phyloP scores from a whole-genome alignment of 2,329 filamentous ascomycete genomes.

The Colletotrichum sp. region DNA sequence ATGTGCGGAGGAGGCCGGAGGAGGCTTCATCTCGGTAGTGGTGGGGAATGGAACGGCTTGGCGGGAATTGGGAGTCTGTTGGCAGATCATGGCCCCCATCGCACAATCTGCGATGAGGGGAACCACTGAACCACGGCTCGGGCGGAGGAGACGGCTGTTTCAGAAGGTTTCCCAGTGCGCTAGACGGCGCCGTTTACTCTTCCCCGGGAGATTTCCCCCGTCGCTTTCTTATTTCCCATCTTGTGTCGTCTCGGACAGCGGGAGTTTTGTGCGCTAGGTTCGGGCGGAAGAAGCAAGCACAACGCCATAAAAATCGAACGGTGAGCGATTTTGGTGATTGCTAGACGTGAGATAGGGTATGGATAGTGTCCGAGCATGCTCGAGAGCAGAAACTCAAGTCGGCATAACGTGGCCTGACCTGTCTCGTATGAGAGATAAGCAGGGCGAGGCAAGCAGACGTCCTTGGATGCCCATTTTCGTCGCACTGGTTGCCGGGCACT shows the following conservation, averaged over 20 bases:
- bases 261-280: background rate
- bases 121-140: background rate
- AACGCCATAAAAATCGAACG: background rate
- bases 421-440: background rate
- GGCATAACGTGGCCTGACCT: background rate
- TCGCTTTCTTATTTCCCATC: background rate
- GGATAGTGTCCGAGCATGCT: background rate
- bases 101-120: background rate
- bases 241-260: background rate
- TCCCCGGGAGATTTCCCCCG: background rate
- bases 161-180: background rate
- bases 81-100: slow-evolving; percentile 6
- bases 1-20: background rate
- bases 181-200: background rate
- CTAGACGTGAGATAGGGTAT: background rate
- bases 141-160: slow-evolving; percentile 7
- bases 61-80: background rate
- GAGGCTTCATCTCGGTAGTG: slow-evolving; percentile 1
- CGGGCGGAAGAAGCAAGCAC: background rate
- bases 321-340: background rate
- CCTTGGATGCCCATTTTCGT: background rate
- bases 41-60: slow-evolving; percentile 1
- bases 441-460: background rate
- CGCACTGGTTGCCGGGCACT: background rate
- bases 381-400: background rate